Evolutionary conservation across 2,329 filamentous ascomycete genomes (phyloP).

Genomic region (Epichloe scottii): DNA sequence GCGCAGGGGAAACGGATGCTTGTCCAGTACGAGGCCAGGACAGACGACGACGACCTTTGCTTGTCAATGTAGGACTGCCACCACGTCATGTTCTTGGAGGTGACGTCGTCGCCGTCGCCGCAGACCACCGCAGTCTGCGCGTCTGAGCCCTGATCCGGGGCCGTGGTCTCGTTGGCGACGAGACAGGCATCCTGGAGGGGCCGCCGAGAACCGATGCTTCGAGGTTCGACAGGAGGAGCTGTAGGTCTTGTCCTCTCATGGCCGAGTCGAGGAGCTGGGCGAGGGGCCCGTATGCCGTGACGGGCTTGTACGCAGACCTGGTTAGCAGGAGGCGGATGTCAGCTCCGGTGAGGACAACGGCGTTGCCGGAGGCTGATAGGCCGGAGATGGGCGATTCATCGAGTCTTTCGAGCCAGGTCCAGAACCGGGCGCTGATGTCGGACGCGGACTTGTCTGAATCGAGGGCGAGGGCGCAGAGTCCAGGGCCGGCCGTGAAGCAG

Average conservation of each 20-base stretch:
- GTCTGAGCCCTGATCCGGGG: constrained; percentile 9
- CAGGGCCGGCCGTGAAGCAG: constrained; percentile 20
- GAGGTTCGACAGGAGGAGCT: neutral
- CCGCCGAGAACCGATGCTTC: constrained; percentile 1
- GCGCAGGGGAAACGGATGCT: constrained; percentile 26
- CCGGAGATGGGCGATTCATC: constrained; percentile 15
- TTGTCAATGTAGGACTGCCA: constrained; percentile 18
- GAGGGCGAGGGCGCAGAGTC: constrained; percentile 18
- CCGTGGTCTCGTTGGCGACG: neutral
- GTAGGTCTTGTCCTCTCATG: constrained; percentile 11
- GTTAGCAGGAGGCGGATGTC: constrained; percentile 19
- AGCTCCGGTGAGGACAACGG: constrained; percentile 17
- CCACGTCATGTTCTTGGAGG: constrained; percentile 10
- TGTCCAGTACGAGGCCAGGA: constrained; percentile 22
- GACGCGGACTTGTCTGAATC: constrained; percentile 13
- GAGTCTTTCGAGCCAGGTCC: constrained; percentile 17
- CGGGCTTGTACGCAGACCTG: constrained; percentile 18
- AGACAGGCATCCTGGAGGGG: constrained; percentile 13
- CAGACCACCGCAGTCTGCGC: constrained; percentile 19
- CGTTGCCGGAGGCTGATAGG: constrained; percentile 10
- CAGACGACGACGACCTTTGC: constrained; percentile 16
- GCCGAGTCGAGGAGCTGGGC: constrained; percentile 8
- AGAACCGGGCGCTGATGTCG: constrained; percentile 21
- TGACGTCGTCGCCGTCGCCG: constrained; percentile 20
- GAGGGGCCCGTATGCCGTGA: constrained; percentile 6